Percentiles rank a stretch among this genome's conserved stretches.
Evolutionary conservation across 192 early-diverging fungal species (phyloP).

Genomic region (Chytriomyces sp.): DNA sequence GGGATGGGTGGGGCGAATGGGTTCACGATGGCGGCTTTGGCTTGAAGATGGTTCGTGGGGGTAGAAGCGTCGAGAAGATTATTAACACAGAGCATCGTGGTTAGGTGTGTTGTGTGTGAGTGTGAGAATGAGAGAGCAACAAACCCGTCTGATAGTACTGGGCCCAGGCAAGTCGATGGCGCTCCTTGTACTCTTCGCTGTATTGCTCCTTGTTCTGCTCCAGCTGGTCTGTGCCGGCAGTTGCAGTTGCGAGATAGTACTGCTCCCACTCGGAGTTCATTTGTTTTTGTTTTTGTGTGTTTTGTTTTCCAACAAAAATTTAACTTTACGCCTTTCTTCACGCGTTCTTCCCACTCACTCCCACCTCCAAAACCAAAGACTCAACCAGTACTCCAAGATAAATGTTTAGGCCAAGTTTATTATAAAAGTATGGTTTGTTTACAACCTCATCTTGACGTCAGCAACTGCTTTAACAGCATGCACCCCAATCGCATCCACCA

Average conservation of each 20-base stretch:
- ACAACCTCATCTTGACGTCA: too few relatives aligned
- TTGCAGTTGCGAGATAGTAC: neutral
- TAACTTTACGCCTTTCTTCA: too few relatives aligned
- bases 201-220: neutral
- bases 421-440: too few relatives aligned
- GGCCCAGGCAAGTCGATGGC: constrained; percentile 12
- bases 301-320: too few relatives aligned
- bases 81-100: neutral
- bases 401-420: too few relatives aligned
- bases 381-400: too few relatives aligned
- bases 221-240: neutral
- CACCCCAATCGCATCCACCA: neutral
- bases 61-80: neutral
- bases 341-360: too few relatives aligned
- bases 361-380: too few relatives aligned
- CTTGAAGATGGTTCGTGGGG: neutral
- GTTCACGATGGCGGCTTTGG: constrained; percentile 12
- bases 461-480: neutral
- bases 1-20: constrained; percentile 3
- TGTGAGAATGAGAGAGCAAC: neutral
- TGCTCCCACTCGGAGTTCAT: too few relatives aligned
- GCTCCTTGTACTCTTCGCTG: constrained; percentile 19
- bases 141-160: constrained; percentile 3
- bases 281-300: too few relatives aligned
- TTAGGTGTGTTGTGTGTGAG: neutral